Evolutionary conservation across 257 asterid genomes (phyloP).

Genomic region (Vinca minor): DNA sequence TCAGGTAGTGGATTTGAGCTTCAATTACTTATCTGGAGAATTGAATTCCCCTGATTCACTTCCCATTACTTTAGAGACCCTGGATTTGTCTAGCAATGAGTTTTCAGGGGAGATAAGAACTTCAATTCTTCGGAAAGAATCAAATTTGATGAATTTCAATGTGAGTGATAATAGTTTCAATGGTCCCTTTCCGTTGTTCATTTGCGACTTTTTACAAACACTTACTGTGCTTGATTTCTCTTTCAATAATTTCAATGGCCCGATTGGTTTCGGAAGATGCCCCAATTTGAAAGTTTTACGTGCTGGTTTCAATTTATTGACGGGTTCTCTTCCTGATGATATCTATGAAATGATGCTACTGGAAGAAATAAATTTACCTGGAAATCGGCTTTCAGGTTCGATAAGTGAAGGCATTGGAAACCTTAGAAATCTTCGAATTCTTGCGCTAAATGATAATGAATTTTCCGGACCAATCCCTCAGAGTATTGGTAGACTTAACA

Average conservation of each 20-base stretch:
- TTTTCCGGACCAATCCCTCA: slow-evolving; percentile 55
- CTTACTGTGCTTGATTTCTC: slow-evolving; percentile 54
- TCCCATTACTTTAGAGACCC: slow-evolving; percentile 25
- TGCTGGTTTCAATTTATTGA: slow-evolving; percentile 59
- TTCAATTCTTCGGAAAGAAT: slow-evolving; percentile 39
- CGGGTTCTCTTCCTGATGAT: slow-evolving; percentile 55
- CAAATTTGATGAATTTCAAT: slow-evolving; percentile 43
- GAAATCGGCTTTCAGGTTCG: slow-evolving; percentile 52
- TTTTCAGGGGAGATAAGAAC: slow-evolving; percentile 41
- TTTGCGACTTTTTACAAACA: slow-evolving; percentile 40
- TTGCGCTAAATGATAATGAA: slow-evolving; percentile 50
- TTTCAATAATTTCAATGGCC: slow-evolving; percentile 52
- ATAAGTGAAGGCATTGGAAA: slow-evolving; percentile 38
- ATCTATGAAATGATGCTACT: slow-evolving; percentile 36
- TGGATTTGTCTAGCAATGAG: slow-evolving; percentile 64
- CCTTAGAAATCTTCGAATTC: slow-evolving; percentile 46
- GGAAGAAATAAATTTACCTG: slow-evolving; percentile 57
- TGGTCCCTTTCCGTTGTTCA: slow-evolving; percentile 49
- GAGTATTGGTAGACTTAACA: slow-evolving; percentile 51
- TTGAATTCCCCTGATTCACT: slow-evolving; percentile 25
- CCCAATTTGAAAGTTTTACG: slow-evolving; percentile 36
- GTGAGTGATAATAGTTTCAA: slow-evolving; percentile 63
- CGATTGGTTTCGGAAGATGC: slow-evolving; percentile 42
- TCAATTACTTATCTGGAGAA: slow-evolving; percentile 49
- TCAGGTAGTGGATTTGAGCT: slow-evolving; percentile 54